Percentiles rank a stretch among this genome's conserved stretches.
phyloP scores from a whole-genome alignment of 208 protist species.

The Trichomonas vaginalis region DNA sequence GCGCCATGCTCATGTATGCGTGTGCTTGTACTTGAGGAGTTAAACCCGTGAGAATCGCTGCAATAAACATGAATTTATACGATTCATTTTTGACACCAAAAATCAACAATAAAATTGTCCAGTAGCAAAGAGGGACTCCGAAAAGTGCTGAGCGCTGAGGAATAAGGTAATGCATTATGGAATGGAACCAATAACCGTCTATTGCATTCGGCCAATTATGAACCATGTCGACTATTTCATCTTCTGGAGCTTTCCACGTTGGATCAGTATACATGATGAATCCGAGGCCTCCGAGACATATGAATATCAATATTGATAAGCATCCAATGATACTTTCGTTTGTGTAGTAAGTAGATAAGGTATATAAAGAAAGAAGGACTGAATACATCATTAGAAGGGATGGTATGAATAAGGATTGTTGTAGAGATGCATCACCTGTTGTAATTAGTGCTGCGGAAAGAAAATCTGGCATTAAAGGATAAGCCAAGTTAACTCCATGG shows the following conservation, averaged over 20 bases:
- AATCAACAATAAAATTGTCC: background rate
- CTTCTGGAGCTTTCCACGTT: background rate
- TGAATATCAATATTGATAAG: background rate
- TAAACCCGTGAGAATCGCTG: background rate
- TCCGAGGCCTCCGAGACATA: background rate
- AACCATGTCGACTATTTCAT: background rate
- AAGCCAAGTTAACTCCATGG: background rate
- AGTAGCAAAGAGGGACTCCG: background rate
- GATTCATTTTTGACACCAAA: background rate
- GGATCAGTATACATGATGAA: background rate
- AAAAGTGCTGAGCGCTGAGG: background rate
- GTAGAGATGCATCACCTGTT: background rate
- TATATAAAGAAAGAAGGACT: background rate
- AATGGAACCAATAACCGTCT: background rate
- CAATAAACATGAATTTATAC: background rate
- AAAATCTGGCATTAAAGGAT: constrained; percentile 6
- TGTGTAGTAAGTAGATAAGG: background rate
- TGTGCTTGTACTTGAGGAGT: background rate
- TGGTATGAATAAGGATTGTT: background rate
- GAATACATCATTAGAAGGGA: background rate
- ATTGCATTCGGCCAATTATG: background rate
- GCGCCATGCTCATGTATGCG: background rate
- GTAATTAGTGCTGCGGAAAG: background rate
- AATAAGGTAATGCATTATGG: background rate
- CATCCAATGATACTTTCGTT: background rate